Conservation (phyloP, 1,284 basidiomycete species). For the Mrakiaceae sp. region DNA sequence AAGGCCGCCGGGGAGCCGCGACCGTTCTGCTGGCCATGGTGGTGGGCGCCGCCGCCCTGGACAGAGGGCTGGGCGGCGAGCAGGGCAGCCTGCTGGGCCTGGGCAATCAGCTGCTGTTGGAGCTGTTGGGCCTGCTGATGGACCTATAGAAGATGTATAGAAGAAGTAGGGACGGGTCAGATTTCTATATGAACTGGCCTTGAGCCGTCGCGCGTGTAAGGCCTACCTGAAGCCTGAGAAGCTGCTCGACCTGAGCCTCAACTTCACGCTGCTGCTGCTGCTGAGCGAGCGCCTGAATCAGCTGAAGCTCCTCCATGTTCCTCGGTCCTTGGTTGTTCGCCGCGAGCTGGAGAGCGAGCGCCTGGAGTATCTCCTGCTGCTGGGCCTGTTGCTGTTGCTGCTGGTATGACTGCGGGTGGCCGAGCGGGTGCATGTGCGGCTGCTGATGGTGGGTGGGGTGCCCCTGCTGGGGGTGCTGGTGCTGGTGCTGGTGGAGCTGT, state of each 20-base stretch:
- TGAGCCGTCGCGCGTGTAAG: neutral
- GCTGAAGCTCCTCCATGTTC: constrained; percentile 13
- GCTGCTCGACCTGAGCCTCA: constrained; percentile 15
- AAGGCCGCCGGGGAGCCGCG: neutral
- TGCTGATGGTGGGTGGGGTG: neutral
- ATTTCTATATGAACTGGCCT: no score
- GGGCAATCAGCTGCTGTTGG: constrained; percentile 16
- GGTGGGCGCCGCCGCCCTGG: neutral
- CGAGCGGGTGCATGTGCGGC: neutral
- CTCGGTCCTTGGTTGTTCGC: constrained; percentile 5
- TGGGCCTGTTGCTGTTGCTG: constrained; percentile 8
- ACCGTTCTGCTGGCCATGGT: neutral
- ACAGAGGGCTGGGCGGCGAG: constrained; percentile 10
- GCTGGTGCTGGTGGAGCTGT: neutral
- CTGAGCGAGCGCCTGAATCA: constrained; percentile 13
- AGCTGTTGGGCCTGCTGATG: constrained; percentile 14
- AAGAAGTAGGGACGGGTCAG: neutral
- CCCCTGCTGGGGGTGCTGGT: neutral
- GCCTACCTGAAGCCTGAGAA: constrained; percentile 14
- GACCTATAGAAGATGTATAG: neutral
- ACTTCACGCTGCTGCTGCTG: constrained; percentile 14
- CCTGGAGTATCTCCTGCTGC: constrained; percentile 10
- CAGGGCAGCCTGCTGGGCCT: constrained; percentile 11
- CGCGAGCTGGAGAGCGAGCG: constrained; percentile 1
- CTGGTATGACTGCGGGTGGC: neutral